Evolutionary conservation across 164 flowering plant genomes (phyloP).

Genomic region (Protea cynaroides): DNA sequence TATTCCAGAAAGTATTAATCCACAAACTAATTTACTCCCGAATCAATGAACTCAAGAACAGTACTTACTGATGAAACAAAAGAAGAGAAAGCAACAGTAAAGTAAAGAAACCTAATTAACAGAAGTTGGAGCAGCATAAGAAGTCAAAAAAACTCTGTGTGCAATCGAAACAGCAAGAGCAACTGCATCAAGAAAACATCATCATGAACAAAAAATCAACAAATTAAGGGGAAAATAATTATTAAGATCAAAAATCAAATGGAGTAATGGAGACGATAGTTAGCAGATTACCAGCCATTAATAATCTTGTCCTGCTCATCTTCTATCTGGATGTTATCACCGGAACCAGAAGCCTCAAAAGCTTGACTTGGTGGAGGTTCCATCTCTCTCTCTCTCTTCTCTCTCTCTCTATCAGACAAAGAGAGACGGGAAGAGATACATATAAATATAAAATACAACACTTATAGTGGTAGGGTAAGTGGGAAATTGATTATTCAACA

Average conservation of each 20-base stretch:
- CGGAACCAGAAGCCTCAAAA: slow-evolving; percentile 21
- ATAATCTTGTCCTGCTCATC: slow-evolving; percentile 40
- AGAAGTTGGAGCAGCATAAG: slow-evolving; percentile 30
- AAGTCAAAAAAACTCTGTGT: slow-evolving; percentile 33
- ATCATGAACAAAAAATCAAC: background rate
- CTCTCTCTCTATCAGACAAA: background rate
- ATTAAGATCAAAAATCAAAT: slow-evolving; percentile 4
- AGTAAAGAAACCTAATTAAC: slow-evolving; percentile 8
- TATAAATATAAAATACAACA: too few species aligned
- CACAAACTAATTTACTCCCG: too few species aligned
- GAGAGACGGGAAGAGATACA: too few species aligned
- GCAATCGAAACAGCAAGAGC: slow-evolving; percentile 52
- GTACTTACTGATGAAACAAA: background rate
- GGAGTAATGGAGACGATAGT: background rate
- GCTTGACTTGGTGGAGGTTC: slow-evolving; percentile 49
- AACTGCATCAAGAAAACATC: slow-evolving; percentile 30
- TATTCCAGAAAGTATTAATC: too few species aligned
- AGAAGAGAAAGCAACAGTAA: background rate
- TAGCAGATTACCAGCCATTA: slow-evolving; percentile 38
- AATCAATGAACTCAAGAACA: too few species aligned
- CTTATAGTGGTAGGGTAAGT: too few species aligned
- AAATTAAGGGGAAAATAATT: background rate
- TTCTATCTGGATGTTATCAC: slow-evolving; percentile 5
- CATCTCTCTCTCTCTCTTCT: slow-evolving; percentile 22
- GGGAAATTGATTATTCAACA: too few species aligned